Evolutionary conservation across 2,329 filamentous ascomycete species (phyloP).

Genomic region (Talaromyces atroroseus): DNA sequence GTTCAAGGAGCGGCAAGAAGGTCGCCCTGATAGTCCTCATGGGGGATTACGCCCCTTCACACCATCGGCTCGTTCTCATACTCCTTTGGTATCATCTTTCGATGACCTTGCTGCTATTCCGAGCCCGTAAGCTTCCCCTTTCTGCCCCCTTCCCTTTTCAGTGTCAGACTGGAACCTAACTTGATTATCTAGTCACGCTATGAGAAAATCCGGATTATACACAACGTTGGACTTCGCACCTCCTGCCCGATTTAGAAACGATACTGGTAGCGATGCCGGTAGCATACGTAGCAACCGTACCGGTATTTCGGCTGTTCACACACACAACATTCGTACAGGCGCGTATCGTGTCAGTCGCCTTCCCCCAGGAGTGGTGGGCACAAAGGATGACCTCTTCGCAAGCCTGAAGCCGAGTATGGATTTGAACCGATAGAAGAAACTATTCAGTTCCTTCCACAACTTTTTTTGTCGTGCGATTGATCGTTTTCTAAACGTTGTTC

Average conservation of each 20-base stretch:
- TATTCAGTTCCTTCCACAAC: neutral
- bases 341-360: constrained; percentile 83
- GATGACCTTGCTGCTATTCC: constrained; percentile 82
- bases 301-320: constrained; percentile 66
- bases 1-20: constrained; percentile 62
- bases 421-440: constrained; percentile 27
- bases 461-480: neutral
- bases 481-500: constrained; percentile 6
- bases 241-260: constrained; percentile 43
- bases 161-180: constrained; percentile 12
- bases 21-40: constrained; percentile 57
- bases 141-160: neutral
- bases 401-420: constrained; percentile 55
- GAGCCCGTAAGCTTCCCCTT: constrained; percentile 69
- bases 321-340: constrained; percentile 69
- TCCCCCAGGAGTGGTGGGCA: constrained; percentile 75
- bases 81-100: constrained; percentile 75
- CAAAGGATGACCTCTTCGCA: constrained; percentile 59
- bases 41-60: constrained; percentile 63
- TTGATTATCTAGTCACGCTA: constrained; percentile 33
- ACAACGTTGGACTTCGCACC: constrained; percentile 47
- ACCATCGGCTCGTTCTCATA: constrained; percentile 65
- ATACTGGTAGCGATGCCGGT: constrained; percentile 41
- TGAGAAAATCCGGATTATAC: constrained; percentile 46
- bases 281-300: constrained; percentile 64